Evolutionary conservation across 805 yeast species (phyloP), one percentile per base, ranked within the genome.

Genomic region (Myxozyma sirexii): DNA sequence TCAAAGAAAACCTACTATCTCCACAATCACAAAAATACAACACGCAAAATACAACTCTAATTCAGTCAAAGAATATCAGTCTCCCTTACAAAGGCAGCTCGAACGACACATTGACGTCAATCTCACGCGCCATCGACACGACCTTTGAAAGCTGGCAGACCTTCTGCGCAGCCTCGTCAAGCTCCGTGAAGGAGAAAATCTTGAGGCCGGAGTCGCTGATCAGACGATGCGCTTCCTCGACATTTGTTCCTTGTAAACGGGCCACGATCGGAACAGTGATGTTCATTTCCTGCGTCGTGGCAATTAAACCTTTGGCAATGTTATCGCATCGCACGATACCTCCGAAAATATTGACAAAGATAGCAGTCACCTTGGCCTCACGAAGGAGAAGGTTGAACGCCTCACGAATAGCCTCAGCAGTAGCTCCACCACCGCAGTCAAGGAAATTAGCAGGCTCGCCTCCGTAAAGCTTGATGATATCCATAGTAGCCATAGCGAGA

Each of bases 381-480:
- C 94, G 83, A 74, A 96, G 80, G 72, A 94, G 93, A 77, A 94
- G 84, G 78, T 86, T 87, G 81, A 94, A 93, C 58, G 98, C 99
- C 79, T 88, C 88, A 81, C 92, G 96, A 74, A 94, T 94, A 72
- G 99, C 93, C 79, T 90, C 88, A 68, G 98, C 97, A 65, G 98
- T 94, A 70, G 99, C 99, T 77, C 97, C 96, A 82, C 99, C 99
- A 82, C 99, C 99, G 78, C 97, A 94, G 82, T 94, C 99, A 76
- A 94, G 84, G 84, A 94, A 94, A 83, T 94, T 94, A 68, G 99
- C 99, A 71, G 99, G 99, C 69, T 85, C 88, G 77, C 99, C 99
- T 72, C 98, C 97, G 80, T 91, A 89, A 71, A 94, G 84, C 81
- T 94, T 91, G 81, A 94, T 90, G 76, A 96, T 96, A 79, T 94